phyloP scores from a whole-genome alignment of 257 asterid species.

The Penstemon newberryi region DNA sequence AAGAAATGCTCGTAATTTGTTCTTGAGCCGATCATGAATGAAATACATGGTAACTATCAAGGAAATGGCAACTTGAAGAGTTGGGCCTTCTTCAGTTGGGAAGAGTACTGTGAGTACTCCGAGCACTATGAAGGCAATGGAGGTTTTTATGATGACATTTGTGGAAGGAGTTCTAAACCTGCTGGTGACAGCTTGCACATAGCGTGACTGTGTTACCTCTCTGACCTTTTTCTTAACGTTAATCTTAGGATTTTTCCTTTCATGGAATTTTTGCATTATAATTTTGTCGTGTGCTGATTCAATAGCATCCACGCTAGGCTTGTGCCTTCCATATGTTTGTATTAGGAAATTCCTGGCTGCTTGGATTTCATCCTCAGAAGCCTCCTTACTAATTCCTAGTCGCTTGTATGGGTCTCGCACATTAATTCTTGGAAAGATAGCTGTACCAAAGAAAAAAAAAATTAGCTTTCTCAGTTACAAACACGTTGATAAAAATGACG shows the following conservation, averaged over 20 bases:
- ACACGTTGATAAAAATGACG: neutral
- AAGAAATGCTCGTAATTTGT: slow-evolving; percentile 67
- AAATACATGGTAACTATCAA: slow-evolving; percentile 70
- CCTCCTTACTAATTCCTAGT: slow-evolving; percentile 85
- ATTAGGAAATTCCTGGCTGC: slow-evolving; percentile 83
- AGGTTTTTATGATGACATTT: slow-evolving; percentile 62
- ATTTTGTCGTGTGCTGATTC: slow-evolving; percentile 95
- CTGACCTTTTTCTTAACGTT: slow-evolving; percentile 84
- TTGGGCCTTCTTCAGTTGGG: slow-evolving; percentile 99
- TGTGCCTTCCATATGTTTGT: slow-evolving; percentile 75
- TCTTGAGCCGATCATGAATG: slow-evolving; percentile 76
- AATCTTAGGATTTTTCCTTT: slow-evolving; percentile 88
- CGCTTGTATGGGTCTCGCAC: slow-evolving; percentile 92
- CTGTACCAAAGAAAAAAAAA: slow-evolving; percentile 36
- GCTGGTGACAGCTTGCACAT: slow-evolving; percentile 74
- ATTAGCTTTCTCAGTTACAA: neutral
- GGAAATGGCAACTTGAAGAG: slow-evolving; percentile 89
- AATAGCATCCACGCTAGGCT: slow-evolving; percentile 89
- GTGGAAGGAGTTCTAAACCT: slow-evolving; percentile 84
- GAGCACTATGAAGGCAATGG: slow-evolving; percentile 68
- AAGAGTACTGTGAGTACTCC: slow-evolving; percentile 85
- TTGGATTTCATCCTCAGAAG: slow-evolving; percentile 93
- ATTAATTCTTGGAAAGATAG: slow-evolving; percentile 78
- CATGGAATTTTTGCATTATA: slow-evolving; percentile 90
- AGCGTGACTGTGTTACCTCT: slow-evolving; percentile 77